Base-by-base conservation (phyloP, 805 yeast genomes). In the Starmerella powellii region DNA sequence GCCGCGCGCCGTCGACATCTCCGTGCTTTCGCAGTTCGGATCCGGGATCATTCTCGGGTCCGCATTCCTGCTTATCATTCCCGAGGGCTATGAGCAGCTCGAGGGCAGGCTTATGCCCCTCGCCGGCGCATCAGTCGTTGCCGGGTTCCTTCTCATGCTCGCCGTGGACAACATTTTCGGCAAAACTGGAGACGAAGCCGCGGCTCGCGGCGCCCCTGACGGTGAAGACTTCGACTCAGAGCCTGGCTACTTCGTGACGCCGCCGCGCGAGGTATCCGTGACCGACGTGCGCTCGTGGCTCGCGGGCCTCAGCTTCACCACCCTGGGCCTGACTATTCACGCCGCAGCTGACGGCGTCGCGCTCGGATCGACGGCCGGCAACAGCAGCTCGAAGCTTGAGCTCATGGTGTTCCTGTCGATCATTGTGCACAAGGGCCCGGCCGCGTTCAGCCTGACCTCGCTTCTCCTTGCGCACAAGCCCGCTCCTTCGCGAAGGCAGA, bases 321-420 rank as follows among this genome's bases (percentile, higher is more conserved):
- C 82, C 0, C 51, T 79, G 3, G 85, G 86, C 0, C 63, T 81
- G 12, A 55, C 79, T 1, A 63, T 80, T 13, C 93, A 81, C 54
- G 73, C 83, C 1, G 52, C 74, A 2, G 74, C 82, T 2, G 93
- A 81, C 52, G 93, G 93, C 1, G 63, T 81, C 6, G 78, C 85
- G 0, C 62, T 81, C 28, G 85, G 86, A 0, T 71, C 85, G 0
- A 67, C 80, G 1, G 58, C 68, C 19, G 45, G 71, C 10, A 53
- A 63, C 17, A 13, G 30, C 12, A 62, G 62, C 42, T 53, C 60
- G 8, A 57, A 65, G 6, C 58, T 70, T 29, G 66, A 61, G 45
- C 29, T 64, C 36, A 50, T 75, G 30, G 73, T 81, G 38, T 71
- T 78, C 36, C 38, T 76, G 11, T 77, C 83, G 11, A 72, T 81